phyloP scores from a whole-genome alignment of 345 rosid genomes.

The rapeseed (Brassica napus) region DNA sequence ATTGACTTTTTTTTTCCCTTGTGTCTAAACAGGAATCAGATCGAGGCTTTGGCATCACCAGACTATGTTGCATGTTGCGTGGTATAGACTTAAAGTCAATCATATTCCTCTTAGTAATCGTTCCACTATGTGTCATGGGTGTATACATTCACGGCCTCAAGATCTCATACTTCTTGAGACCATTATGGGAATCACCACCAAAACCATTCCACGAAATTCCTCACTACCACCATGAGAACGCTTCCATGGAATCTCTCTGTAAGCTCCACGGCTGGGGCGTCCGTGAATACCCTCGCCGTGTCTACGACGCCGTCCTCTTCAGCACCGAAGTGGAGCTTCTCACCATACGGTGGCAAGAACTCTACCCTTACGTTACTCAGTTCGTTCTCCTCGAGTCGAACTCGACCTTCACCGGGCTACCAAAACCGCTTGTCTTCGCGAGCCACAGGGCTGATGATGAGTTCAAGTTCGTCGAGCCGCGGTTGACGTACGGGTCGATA shows the following conservation, averaged over 20 bases:
- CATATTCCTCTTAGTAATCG: conserved; percentile 62
- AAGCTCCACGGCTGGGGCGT: conserved; percentile 86
- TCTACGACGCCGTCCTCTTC: conserved; percentile 78
- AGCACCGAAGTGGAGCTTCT: conserved; percentile 81
- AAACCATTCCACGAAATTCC: conserved; percentile 74
- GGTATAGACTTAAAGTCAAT: conserved; percentile 73
- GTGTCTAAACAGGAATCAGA: conserved; percentile 64
- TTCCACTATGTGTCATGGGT: conserved; percentile 69
- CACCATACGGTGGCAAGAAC: conserved; percentile 72
- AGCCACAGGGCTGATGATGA: conserved; percentile 50
- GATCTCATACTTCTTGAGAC: conserved; percentile 78
- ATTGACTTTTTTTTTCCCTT: not conserved
- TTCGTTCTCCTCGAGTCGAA: conserved; percentile 82
- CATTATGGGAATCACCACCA: conserved; percentile 87
- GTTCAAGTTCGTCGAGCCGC: conserved; percentile 71
- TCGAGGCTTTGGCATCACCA: conserved; percentile 72
- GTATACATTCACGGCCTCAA: conserved; percentile 69
- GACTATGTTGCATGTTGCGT: conserved; percentile 85
- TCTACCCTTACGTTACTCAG: conserved; percentile 76
- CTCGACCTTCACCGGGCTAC: conserved; percentile 72
- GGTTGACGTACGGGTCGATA: conserved; percentile 72
- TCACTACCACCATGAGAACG: conserved; percentile 80
- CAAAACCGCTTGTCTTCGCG: conserved; percentile 64
- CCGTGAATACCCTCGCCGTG: conserved; percentile 84
- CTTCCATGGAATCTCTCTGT: conserved; percentile 76